Evolutionary conservation across 805 yeast genomes (phyloP).

Genomic region (Pichia ethanolica): DNA sequence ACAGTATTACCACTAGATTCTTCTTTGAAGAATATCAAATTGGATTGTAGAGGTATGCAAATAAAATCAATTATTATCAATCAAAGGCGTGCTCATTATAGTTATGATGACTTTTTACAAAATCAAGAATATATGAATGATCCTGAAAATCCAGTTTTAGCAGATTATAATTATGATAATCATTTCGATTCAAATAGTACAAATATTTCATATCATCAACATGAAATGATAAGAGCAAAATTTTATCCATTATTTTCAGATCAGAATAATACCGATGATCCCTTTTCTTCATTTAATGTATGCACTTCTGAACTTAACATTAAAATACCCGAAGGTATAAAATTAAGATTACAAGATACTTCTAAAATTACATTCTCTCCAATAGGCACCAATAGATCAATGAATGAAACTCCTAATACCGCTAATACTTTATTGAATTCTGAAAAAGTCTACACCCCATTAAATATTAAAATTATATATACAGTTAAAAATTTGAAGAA

Average conservation of each 20-base stretch:
- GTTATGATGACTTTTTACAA: slow-evolving; percentile 44
- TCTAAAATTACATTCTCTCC: slow-evolving; percentile 28
- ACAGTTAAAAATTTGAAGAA: slow-evolving; percentile 55
- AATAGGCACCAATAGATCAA: slow-evolving; percentile 29
- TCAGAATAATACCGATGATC: slow-evolving; percentile 26
- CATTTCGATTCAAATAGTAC: slow-evolving; percentile 36
- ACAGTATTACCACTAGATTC: slow-evolving; percentile 68
- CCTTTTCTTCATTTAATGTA: slow-evolving; percentile 20
- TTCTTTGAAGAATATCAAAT: slow-evolving; percentile 46
- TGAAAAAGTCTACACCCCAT: slow-evolving; percentile 61
- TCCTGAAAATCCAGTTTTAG: slow-evolving; percentile 22
- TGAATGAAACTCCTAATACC: slow-evolving; percentile 28
- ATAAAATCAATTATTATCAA: slow-evolving; percentile 62
- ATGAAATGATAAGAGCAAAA: slow-evolving; percentile 49
- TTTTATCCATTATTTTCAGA: slow-evolving; percentile 48
- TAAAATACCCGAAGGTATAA: slow-evolving; percentile 57
- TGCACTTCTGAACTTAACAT: slow-evolving; percentile 61
- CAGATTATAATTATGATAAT: slow-evolving; percentile 25
- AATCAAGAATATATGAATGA: slow-evolving; percentile 31
- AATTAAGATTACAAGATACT: slow-evolving; percentile 51
- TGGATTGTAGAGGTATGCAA: slow-evolving; percentile 75
- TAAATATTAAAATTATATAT: slow-evolving; percentile 64
- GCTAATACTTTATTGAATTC: slow-evolving; percentile 26
- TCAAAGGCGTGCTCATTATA: slow-evolving; percentile 47
- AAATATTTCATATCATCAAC: slow-evolving; percentile 42